Conservation (phyloP, 305 asterid genomes). For the Fraxinus sp. region DNA sequence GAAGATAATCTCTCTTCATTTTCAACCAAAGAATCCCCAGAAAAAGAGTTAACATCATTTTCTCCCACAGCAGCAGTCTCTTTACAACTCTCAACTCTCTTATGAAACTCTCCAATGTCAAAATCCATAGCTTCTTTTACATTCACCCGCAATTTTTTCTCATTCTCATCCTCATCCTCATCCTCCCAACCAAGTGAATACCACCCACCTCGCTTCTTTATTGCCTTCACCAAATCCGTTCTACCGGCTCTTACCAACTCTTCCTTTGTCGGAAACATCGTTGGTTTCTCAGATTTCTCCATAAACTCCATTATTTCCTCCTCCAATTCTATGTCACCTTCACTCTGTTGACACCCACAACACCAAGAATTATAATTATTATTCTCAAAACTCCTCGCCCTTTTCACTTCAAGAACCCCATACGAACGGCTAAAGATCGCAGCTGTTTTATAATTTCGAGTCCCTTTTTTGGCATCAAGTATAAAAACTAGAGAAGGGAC, state of each 20-base stretch:
- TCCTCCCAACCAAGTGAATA: conserved; percentile 75
- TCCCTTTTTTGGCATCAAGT: conserved; percentile 23
- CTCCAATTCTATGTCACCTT: conserved; percentile 69
- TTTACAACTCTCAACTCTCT: conserved; percentile 42
- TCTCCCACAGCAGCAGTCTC: conserved; percentile 39
- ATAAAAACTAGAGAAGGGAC: conserved; percentile 17
- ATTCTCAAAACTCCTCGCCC: conserved; percentile 18
- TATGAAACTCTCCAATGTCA: conserved; percentile 49
- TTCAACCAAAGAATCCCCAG: conserved; percentile 13
- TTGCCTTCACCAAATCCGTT: conserved; percentile 71
- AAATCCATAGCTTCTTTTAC: conserved; percentile 27
- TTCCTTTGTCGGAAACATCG: conserved; percentile 62
- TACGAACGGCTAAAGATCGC: conserved; percentile 1
- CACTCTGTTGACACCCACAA: conserved; percentile 45
- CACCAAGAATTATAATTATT: conserved; percentile 33
- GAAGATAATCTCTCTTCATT: conserved; percentile 21
- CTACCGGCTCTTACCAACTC: conserved; percentile 75
- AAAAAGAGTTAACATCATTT: background rate
- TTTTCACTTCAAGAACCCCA: conserved; percentile 31
- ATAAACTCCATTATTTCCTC: conserved; percentile 72
- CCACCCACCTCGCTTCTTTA: conserved; percentile 79
- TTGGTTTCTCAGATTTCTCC: conserved; percentile 72
- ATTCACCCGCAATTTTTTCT: conserved; percentile 18
- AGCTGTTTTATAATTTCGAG: conserved; percentile 5
- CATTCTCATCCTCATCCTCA: background rate